phyloP scores from a whole-genome alignment of 176 grass and related monocot species.

The Triticum timopheevii region DNA sequence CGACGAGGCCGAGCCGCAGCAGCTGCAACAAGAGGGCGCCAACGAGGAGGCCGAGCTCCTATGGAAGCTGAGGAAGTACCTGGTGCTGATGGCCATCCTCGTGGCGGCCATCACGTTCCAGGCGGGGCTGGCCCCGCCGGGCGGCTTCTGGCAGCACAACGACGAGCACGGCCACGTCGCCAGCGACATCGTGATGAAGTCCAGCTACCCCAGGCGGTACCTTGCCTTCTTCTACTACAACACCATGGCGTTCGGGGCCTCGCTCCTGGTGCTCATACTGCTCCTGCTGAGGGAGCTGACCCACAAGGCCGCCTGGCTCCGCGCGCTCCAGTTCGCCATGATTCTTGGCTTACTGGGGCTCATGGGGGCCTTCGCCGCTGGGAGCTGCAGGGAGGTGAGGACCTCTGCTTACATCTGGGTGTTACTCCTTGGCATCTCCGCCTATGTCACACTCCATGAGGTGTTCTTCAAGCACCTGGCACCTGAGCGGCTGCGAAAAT shows the following conservation, averaged over 20 bases:
- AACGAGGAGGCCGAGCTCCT: constrained; percentile 28
- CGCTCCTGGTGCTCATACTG: constrained; percentile 41
- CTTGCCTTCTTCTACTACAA: constrained; percentile 49
- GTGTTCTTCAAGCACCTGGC: constrained; percentile 38
- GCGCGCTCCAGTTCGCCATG: constrained; percentile 42
- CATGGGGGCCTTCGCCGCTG: constrained; percentile 50
- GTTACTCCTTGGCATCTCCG: constrained; percentile 41
- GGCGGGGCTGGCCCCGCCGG: constrained; percentile 43
- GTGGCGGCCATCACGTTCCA: constrained; percentile 51
- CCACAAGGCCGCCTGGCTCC: constrained; percentile 35
- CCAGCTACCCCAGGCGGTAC: constrained; percentile 37
- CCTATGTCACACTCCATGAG: constrained; percentile 46
- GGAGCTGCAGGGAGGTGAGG: constrained; percentile 50
- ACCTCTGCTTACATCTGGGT: constrained; percentile 51
- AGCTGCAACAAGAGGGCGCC: not conserved
- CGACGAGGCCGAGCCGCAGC: too few relatives aligned
- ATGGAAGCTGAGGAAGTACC: constrained; percentile 54
- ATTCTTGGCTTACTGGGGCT: constrained; percentile 39
- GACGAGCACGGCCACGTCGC: not conserved
- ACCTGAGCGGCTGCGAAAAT: not conserved
- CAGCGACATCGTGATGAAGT: constrained; percentile 28
- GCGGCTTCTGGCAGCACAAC: constrained; percentile 58
- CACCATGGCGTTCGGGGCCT: constrained; percentile 38
- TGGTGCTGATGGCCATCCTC: constrained; percentile 55
- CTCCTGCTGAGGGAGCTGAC: constrained; percentile 30